These are phyloP conservation scores for Quercus bicolor DNA, from an alignment of 306 rosid species.

Conservation along the genomic window DNA sequence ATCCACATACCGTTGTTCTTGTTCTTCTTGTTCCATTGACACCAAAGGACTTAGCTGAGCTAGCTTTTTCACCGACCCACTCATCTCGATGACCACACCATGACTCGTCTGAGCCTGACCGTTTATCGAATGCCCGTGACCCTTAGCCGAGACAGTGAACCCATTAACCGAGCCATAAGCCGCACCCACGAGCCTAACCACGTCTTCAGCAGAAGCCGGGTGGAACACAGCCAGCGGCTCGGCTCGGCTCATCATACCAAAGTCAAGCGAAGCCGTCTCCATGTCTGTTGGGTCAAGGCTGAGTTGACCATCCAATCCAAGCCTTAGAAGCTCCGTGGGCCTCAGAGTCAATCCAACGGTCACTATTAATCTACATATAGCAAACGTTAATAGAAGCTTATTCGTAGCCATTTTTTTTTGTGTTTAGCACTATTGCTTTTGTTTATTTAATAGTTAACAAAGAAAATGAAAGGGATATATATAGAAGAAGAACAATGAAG, in stretches of 20 bases:
- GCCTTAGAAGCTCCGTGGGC: constrained; percentile 51
- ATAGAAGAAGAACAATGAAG: not conserved
- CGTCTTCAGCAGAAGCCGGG: constrained; percentile 62
- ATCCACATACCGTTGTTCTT: constrained; percentile 45
- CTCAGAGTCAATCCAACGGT: constrained; percentile 60
- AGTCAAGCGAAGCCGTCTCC: constrained; percentile 60
- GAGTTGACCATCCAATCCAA: constrained; percentile 56
- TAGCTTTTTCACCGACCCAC: not conserved
- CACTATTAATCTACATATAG: constrained; percentile 50
- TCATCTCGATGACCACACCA: constrained; percentile 82
- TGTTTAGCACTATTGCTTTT: not conserved
- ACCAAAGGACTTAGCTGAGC: constrained; percentile 15
- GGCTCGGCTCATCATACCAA: constrained; percentile 50
- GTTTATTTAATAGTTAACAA: not conserved
- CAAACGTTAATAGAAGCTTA: constrained; percentile 53
- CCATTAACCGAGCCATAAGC: constrained; percentile 36
- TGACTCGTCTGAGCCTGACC: constrained; percentile 67
- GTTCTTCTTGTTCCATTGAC: constrained; percentile 12
- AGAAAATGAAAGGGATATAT: not conserved
- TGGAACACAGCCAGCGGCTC: constrained; percentile 54
- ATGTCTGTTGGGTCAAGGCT: constrained; percentile 46
- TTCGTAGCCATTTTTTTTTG: constrained; percentile 24
- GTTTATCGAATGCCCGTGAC: constrained; percentile 95
- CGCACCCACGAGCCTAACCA: constrained; percentile 38
- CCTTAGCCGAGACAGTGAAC: constrained; percentile 75